Evolutionary conservation across 192 early-diverging fungal species (phyloP).

Genomic region (Piromyces sp.): DNA sequence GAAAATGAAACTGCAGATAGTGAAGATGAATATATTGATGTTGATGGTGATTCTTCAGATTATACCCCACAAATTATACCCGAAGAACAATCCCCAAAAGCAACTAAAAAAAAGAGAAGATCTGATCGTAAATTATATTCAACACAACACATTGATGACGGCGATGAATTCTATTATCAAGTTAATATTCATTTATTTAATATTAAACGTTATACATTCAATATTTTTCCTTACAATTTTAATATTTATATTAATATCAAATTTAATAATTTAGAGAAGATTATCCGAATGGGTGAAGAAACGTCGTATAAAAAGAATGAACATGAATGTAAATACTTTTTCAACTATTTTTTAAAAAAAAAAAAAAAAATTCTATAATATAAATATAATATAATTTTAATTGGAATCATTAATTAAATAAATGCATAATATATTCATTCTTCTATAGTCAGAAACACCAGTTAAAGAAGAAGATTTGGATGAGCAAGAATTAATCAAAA

Average conservation of each 20-base stretch:
- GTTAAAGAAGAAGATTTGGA: conserved; percentile 7
- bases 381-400: no score
- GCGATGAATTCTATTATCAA: background rate
- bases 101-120: background rate
- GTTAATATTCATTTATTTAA: background rate
- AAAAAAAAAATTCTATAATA: no score
- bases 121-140: background rate
- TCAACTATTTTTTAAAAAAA: no score
- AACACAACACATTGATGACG: background rate
- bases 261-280: background rate
- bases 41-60: background rate
- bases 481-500: conserved; percentile 5
- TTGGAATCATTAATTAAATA: no score
- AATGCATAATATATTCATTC: no score
- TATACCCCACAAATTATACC: background rate
- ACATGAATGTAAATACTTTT: background rate
- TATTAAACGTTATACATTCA: no score
- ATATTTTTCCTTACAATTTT: no score
- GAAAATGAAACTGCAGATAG: background rate
- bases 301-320: conserved; percentile 14
- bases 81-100: background rate
- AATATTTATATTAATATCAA: no score
- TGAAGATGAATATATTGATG: background rate
- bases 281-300: conserved; percentile 28
- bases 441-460: conserved; percentile 3